These are phyloP conservation scores for Phylloporus sp. DNA, from an alignment of 768 basidiomycete genomes.

Conservation along the genomic window DNA sequence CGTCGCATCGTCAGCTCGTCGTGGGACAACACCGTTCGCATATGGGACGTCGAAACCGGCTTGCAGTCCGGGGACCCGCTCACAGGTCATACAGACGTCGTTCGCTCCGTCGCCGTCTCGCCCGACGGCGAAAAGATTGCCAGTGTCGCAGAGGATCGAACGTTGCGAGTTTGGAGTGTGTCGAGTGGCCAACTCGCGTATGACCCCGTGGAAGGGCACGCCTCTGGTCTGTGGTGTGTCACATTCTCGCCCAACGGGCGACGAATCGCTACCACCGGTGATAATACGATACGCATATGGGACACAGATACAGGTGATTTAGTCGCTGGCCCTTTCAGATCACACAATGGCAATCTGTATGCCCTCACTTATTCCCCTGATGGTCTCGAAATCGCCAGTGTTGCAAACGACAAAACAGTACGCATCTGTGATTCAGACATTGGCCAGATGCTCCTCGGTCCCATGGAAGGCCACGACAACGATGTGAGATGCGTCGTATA, in stretches of 20 bases:
- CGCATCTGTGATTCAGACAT: slow-evolving; percentile 31
- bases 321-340: slow-evolving; percentile 26
- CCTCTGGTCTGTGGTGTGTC: slow-evolving; percentile 26
- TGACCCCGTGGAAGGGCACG: slow-evolving; percentile 27
- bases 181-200: slow-evolving; percentile 17
- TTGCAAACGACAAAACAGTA: slow-evolving; percentile 28
- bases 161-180: slow-evolving; percentile 26
- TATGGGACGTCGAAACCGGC: slow-evolving; percentile 26
- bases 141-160: slow-evolving; percentile 27
- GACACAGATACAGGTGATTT: slow-evolving; percentile 24
- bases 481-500: slow-evolving; percentile 30
- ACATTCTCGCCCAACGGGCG: slow-evolving; percentile 30
- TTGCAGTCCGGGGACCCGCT: slow-evolving; percentile 10
- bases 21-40: slow-evolving; percentile 24
- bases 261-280: slow-evolving; percentile 30
- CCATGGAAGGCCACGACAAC: slow-evolving; percentile 27
- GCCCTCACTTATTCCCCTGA: slow-evolving; percentile 36
- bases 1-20: slow-evolving; percentile 23
- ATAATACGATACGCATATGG: slow-evolving; percentile 31
- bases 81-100: slow-evolving; percentile 26
- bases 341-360: slow-evolving; percentile 30
- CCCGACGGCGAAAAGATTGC: slow-evolving; percentile 26
- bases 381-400: slow-evolving; percentile 29
- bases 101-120: slow-evolving; percentile 29
- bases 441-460: slow-evolving; percentile 32